A percentile compares a stretch with the other conserved stretches of the same genome.
Evolutionary conservation across 805 yeast genomes (phyloP).

Genomic region (Priceomyces medius): DNA sequence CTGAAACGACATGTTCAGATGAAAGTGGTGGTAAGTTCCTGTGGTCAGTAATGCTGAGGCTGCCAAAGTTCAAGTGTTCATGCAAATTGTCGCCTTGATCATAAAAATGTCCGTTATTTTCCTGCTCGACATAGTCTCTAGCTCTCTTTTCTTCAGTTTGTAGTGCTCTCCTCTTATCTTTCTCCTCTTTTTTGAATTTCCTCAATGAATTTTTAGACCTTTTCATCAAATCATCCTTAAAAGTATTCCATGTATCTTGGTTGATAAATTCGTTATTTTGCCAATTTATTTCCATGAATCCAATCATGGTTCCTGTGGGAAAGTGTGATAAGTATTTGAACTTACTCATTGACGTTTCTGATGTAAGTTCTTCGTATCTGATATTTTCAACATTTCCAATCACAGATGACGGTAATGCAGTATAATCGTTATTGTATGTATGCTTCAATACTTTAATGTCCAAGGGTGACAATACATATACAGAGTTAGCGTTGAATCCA

Average conservation of each 20-base stretch:
- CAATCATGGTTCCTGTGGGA: slow-evolving; percentile 82
- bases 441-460: slow-evolving; percentile 73
- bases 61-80: slow-evolving; percentile 26
- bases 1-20: slow-evolving; percentile 2
- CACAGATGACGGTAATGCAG: slow-evolving; percentile 66
- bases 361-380: slow-evolving; percentile 59
- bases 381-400: slow-evolving; percentile 68
- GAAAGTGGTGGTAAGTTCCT: slow-evolving; percentile 35
- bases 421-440: slow-evolving; percentile 56
- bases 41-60: slow-evolving; percentile 37
- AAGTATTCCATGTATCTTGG: slow-evolving; percentile 41
- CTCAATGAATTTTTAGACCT: slow-evolving; percentile 51
- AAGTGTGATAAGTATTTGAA: slow-evolving; percentile 76
- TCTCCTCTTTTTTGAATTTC: slow-evolving; percentile 60
- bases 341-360: slow-evolving; percentile 56
- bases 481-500: slow-evolving; percentile 58
- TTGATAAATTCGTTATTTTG: slow-evolving; percentile 28
- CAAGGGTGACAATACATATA: slow-evolving; percentile 70
- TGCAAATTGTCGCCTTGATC: slow-evolving; percentile 14
- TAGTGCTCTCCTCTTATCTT: slow-evolving; percentile 55
- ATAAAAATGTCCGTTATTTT: slow-evolving; percentile 43
- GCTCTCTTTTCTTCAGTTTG: slow-evolving; percentile 57
- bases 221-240: slow-evolving; percentile 54
- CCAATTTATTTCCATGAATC: slow-evolving; percentile 88
- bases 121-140: slow-evolving; percentile 57